Percentiles rank a stretch among this genome's conserved stretches.
Evolutionary conservation across 2,329 filamentous ascomycete genomes (phyloP).

Genomic region (Annulohypoxylon truncatum): DNA sequence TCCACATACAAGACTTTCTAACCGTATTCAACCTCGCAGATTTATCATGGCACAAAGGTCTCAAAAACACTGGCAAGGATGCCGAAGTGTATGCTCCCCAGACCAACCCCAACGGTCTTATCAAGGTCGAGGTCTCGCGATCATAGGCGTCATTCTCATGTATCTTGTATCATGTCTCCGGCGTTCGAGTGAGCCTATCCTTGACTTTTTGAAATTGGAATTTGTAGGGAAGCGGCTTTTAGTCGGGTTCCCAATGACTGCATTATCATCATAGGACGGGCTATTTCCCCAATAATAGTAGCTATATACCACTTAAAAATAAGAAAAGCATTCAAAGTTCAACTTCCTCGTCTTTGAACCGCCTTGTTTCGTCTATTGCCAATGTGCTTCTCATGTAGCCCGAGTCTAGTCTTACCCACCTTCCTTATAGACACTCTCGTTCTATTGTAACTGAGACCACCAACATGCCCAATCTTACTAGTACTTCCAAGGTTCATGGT

Average conservation of each 20-base stretch:
- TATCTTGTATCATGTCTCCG: slow-evolving; percentile 36
- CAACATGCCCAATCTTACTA: neutral
- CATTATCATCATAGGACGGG: slow-evolving; percentile 3
- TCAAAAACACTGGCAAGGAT: slow-evolving; percentile 95
- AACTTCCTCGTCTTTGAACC: neutral
- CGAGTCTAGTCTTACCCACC: neutral
- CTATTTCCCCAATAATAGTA: slow-evolving; percentile 22
- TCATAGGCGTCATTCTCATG: slow-evolving; percentile 36
- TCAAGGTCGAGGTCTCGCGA: slow-evolving; percentile 88
- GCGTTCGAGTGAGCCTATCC: slow-evolving; percentile 33
- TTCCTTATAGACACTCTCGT: neutral
- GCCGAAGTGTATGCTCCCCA: slow-evolving; percentile 97
- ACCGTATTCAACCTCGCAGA: slow-evolving; percentile 62
- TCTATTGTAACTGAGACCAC: neutral
- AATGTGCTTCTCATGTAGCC: neutral
- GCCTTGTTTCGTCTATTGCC: neutral
- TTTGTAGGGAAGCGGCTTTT: slow-evolving; percentile 16
- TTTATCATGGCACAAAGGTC: slow-evolving; percentile 93
- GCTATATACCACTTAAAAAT: slow-evolving; percentile 39
- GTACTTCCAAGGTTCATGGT: neutral
- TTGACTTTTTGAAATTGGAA: slow-evolving; percentile 26
- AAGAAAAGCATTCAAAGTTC: slow-evolving; percentile 16
- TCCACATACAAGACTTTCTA: neutral
- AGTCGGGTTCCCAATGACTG: slow-evolving; percentile 1
- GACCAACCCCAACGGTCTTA: slow-evolving; percentile 91